phyloP scores from a whole-genome alignment of 2,329 filamentous ascomycete genomes.

The Diaporthe nobilis region DNA sequence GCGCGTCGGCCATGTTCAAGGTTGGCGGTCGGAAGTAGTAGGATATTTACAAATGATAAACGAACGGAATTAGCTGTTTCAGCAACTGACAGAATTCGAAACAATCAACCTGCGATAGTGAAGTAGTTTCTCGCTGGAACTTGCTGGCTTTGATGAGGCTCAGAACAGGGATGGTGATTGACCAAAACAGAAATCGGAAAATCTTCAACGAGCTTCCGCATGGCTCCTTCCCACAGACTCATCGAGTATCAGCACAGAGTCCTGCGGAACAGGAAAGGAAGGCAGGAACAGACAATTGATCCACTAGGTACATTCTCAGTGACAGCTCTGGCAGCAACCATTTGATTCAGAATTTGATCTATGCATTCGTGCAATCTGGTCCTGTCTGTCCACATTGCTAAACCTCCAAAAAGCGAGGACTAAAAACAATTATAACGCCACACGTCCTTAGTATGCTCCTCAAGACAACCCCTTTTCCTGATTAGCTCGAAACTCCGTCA shows the following conservation, averaged over 20 bases:
- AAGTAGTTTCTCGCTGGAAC: background rate
- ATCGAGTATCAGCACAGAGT: background rate
- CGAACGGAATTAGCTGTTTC: constrained; percentile 14
- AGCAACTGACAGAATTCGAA: background rate
- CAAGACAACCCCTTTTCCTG: constrained; percentile 16
- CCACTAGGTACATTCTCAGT: background rate
- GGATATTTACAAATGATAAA: background rate
- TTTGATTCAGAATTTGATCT: constrained; percentile 13
- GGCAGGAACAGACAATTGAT: background rate
- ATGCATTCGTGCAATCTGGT: constrained; percentile 22
- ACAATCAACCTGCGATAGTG: background rate
- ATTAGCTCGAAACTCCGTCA: constrained; percentile 34
- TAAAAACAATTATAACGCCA: constrained; percentile 34
- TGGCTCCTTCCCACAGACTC: background rate
- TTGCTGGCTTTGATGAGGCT: background rate
- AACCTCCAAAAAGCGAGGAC: constrained; percentile 23
- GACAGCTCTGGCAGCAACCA: background rate
- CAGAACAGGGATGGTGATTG: background rate
- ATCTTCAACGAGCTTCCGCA: background rate
- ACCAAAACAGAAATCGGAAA: too few relatives aligned
- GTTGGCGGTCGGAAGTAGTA: too few relatives aligned
- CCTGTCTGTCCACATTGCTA: constrained; percentile 22
- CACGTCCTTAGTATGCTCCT: constrained; percentile 22
- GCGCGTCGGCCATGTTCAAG: constrained; percentile 22
- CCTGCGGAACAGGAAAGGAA: background rate